phyloP scores from a whole-genome alignment of 768 basidiomycete genomes.

The Phanerochaete carnosa region DNA sequence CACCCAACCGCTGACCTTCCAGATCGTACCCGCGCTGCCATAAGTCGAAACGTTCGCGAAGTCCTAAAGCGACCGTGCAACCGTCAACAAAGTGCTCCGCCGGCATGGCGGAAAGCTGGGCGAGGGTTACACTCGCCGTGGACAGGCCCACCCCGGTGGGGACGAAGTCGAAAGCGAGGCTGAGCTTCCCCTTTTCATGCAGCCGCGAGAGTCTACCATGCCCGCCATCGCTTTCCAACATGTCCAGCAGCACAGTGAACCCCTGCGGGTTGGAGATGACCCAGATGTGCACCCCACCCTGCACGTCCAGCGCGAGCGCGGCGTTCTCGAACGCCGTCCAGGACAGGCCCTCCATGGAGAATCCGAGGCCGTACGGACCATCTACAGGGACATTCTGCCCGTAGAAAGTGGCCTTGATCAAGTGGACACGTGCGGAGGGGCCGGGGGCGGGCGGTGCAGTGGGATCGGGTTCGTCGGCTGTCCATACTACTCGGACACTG shows the following conservation, averaged over 20 bases:
- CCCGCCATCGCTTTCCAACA: not conserved
- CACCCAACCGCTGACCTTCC: not conserved
- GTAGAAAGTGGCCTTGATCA: not conserved
- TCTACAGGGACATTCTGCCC: not conserved
- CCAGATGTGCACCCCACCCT: not conserved
- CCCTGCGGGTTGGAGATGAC: not conserved
- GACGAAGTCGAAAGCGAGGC: not conserved
- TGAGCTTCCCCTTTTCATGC: not conserved
- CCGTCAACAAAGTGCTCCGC: not conserved
- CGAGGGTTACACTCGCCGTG: not conserved
- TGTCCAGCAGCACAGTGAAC: not conserved
- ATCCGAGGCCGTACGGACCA: not conserved
- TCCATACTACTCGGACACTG: not conserved
- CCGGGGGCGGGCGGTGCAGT: not conserved
- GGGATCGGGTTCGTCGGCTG: not conserved
- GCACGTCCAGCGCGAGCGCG: not conserved
- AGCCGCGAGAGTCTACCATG: not conserved
- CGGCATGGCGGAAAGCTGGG: not conserved
- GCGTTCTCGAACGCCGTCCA: not conserved
- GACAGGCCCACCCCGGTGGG: not conserved
- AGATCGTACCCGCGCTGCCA: not conserved
- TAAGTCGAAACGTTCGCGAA: not conserved
- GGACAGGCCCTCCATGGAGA: not conserved
- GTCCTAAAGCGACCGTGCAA: not conserved
- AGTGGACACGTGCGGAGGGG: not conserved